Evolutionary conservation across 306 rosid species (phyloP).

Genomic region (Cucumis cinereus): DNA sequence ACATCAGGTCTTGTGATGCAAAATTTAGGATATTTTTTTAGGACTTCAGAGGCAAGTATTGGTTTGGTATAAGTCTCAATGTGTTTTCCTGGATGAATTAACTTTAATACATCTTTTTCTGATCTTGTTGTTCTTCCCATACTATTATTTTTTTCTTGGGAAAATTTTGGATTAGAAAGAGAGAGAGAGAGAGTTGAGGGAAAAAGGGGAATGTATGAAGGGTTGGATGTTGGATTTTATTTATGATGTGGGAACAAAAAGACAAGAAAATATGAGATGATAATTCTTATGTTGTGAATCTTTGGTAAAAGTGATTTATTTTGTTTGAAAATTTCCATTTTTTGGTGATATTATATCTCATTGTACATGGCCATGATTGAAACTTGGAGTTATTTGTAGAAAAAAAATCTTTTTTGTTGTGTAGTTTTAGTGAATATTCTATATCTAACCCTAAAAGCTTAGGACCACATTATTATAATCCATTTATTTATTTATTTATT

Average conservation of each 20-base stretch:
- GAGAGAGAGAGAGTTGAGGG: neutral
- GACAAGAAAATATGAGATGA: conserved; percentile 1
- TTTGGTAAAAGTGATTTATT: neutral
- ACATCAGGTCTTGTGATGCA: conserved; percentile 53
- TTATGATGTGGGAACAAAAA: neutral
- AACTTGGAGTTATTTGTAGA: neutral
- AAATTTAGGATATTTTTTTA: conserved; percentile 51
- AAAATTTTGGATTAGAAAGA: neutral
- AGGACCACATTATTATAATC: no score
- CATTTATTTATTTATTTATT: no score
- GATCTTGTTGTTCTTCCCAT: neutral
- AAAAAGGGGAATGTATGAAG: neutral
- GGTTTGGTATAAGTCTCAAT: conserved; percentile 36
- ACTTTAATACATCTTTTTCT: conserved; percentile 32
- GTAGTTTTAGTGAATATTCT: neutral
- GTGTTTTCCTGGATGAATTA: conserved; percentile 44
- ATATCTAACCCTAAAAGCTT: neutral
- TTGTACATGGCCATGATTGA: neutral
- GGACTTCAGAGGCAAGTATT: conserved; percentile 38
- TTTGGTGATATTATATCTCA: neutral
- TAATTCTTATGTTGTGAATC: neutral
- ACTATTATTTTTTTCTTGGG: neutral
- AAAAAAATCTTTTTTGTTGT: neutral
- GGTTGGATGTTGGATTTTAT: neutral
- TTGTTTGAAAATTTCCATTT: neutral